Base-by-base conservation (phyloP, 1,139 yeast species). In the Debaryomyces nepalensis region DNA sequence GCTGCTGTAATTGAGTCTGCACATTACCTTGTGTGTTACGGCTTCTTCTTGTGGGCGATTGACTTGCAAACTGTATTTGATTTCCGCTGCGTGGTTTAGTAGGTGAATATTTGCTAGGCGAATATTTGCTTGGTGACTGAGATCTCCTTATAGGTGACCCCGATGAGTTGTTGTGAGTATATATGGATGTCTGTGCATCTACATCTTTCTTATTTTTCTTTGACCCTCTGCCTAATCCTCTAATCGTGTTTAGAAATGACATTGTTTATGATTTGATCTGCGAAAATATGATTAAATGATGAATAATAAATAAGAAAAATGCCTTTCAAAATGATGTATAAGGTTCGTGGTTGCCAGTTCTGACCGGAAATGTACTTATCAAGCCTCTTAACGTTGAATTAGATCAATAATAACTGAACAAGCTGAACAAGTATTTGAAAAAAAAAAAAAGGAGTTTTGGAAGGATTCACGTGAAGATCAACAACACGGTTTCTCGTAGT, bases 141-240 rank as follows among this genome's bases (percentile, higher is more conserved):
- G 66, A 52, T 46, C 75, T 61, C 52, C 75, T 58, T 43, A 66
- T 49, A 15, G 73, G 68, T 35, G 66, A 62, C 39, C 67, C 59
- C n/a, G 74, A 61, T 18, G 55, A 52, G 43, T 59, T 63, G 3
- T 68, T 52, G 46, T 67, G 70, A 11, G 63, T 56, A 46, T 69
- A 73, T 31, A 71, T 48, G 38, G 67, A 54, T 37, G 65, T 52
- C 34, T 73, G 60, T 9, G 59, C 43, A 35, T 75, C 73, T 51
- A 72, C 47, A 48, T 77, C 68, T 50, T 73, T 71, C 51, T 70
- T 72, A 45, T 63, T 65, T 62, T 82, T 82, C 52, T 81, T 81
- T 26, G 84, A 76, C 46, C 79, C 73, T 55, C 89, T 70, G 26
- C 87, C 87, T 47, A 83, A 75, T 19, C 88, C 87, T 58, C 87